Evolutionary conservation across 2,329 filamentous ascomycete species (phyloP), one percentile per base, ranked within the genome.

Genomic region (Phaeosphaeriaceae sp.): DNA sequence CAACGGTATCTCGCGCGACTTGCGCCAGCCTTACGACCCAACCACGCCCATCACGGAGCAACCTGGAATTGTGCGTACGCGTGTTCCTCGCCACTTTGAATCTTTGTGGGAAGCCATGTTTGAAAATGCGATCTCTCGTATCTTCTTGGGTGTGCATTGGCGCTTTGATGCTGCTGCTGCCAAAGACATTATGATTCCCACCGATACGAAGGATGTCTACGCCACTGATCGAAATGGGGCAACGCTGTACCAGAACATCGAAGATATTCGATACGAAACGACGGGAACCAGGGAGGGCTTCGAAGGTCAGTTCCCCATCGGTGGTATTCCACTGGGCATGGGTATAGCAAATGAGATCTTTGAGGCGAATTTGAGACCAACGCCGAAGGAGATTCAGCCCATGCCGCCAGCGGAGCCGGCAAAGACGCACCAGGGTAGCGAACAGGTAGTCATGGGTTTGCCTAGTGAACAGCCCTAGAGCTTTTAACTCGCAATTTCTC

Each of bases 131-230:
- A 57, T 71, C 55, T 70, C 66, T 6, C 70, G 70, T 15, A 59
- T 72, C 44, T 72, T 58, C 51, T 61, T 72, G 1, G 70, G 69
- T 15, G 70, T 72, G 1, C 70, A 72, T 50, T 72, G 69, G 70
- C 58, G 66, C 44, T 72, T 71, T 50, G 69, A 72, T 49, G 69
- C 69, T 13, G 69, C 68, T 11, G 61, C 70, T 5, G 55, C 65
- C 3, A 55, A 60, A 24, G 66, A 70, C 22, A 62, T 66, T 7
- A 13, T 66, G 17, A 49, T 66, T 10, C 63, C 61, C 7, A 62
- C 62, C 1, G 53, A 49, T 1, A 60, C 49, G 17, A 51, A 56
- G 31, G 51, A 63, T 20, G 51, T 65, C 0, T 65, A 65, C 19
- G 58, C 57, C 3, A 48, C 54, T 11, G 60, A 65, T 24, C 25